Conservation (phyloP, 768 basidiomycete species). For the Serendipita sp. region DNA sequence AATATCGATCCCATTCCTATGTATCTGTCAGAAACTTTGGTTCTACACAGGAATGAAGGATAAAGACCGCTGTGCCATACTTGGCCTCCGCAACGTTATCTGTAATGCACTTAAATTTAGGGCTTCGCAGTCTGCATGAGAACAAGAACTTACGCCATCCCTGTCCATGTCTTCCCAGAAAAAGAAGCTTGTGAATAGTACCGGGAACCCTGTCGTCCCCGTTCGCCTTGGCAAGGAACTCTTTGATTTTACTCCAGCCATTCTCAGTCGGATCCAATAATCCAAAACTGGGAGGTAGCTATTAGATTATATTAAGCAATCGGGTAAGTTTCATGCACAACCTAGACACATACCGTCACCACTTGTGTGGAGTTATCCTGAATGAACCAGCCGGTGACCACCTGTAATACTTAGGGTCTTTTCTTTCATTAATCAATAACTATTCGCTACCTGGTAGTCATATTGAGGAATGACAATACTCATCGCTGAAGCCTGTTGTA, state of each 20-base stretch:
- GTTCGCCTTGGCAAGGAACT: constrained; percentile 33
- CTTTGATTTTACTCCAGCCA: constrained; percentile 34
- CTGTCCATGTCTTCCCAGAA: constrained; percentile 55
- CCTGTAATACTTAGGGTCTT: constrained; percentile 12
- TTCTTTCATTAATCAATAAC: not conserved
- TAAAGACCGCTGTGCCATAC: constrained; percentile 31
- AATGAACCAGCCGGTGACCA: constrained; percentile 27
- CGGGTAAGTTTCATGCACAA: constrained; percentile 16
- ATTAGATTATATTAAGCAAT: not conserved
- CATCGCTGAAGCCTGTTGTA: not conserved
- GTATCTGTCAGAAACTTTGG: not conserved
- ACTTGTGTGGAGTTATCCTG: constrained; percentile 23
- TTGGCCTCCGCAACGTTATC: constrained; percentile 51
- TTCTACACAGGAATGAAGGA: too few relatives aligned
- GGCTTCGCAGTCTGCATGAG: not conserved
- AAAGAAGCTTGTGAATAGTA: constrained; percentile 44
- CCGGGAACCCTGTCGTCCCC: constrained; percentile 18
- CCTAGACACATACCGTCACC: constrained; percentile 15
- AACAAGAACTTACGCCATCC: constrained; percentile 40
- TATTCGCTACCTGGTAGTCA: not conserved
- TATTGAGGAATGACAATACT: constrained; percentile 1
- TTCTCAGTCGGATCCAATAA: constrained; percentile 33
- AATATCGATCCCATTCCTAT: constrained; percentile 19
- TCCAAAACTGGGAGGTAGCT: constrained; percentile 46
- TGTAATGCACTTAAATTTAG: constrained; percentile 15